Conservation (phyloP, 441 rosid species). For the Bruguiera hainesii region DNA sequence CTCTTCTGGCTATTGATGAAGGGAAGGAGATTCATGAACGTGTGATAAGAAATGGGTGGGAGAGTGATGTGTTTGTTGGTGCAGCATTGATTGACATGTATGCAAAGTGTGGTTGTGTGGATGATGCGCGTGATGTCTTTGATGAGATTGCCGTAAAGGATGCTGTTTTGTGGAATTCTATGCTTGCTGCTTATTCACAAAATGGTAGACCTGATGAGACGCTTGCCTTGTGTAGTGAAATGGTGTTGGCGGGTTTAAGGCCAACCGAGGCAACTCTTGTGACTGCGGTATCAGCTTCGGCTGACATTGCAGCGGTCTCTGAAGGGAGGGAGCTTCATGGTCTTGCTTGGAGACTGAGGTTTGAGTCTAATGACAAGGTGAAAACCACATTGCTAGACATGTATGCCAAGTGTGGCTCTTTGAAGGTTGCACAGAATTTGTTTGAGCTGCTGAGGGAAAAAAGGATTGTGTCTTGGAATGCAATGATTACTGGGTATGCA, state of each 20-base stretch:
- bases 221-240: slow-evolving; percentile 39
- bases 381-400: slow-evolving; percentile 63
- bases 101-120: slow-evolving; percentile 42
- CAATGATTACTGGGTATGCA: slow-evolving; percentile 69
- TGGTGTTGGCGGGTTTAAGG: slow-evolving; percentile 43
- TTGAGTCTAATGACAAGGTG: slow-evolving; percentile 35
- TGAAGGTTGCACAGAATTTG: slow-evolving; percentile 46
- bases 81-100: slow-evolving; percentile 61
- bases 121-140: slow-evolving; percentile 47
- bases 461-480: slow-evolving; percentile 61
- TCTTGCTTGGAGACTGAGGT: slow-evolving; percentile 36
- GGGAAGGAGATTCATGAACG: slow-evolving; percentile 63
- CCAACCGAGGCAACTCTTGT: slow-evolving; percentile 46
- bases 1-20: slow-evolving; percentile 32
- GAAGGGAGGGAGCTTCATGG: slow-evolving; percentile 39
- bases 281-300: slow-evolving; percentile 64
- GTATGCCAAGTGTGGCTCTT: slow-evolving; percentile 66
- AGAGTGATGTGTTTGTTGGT: slow-evolving; percentile 49
- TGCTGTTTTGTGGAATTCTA: slow-evolving; percentile 60
- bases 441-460: slow-evolving; percentile 45
- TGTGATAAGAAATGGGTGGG: slow-evolving; percentile 52
- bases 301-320: slow-evolving; percentile 48
- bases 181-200: slow-evolving; percentile 55
- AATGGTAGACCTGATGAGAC: slow-evolving; percentile 59
- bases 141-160: slow-evolving; percentile 60